Evolutionary conservation across 2,329 filamentous ascomycete genomes (phyloP).

Genomic region (Penicillium hordei): DNA sequence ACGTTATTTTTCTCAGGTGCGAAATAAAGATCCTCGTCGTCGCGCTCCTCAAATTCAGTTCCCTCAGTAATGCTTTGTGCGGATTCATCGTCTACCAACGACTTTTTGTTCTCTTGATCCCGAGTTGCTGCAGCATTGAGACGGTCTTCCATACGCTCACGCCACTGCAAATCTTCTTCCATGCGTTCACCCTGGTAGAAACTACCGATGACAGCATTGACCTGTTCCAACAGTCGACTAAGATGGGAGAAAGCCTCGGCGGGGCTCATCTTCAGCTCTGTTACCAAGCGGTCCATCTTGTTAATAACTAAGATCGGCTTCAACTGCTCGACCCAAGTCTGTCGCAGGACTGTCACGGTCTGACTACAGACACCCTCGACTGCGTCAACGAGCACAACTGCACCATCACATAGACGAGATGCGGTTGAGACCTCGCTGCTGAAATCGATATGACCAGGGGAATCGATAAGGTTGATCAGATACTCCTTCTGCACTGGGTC

Average conservation of each 20-base stretch:
- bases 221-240: constrained; percentile 85
- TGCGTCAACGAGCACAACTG: constrained; percentile 89
- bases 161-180: constrained; percentile 97
- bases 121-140: constrained; percentile 69
- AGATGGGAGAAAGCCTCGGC: constrained; percentile 86
- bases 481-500: constrained; percentile 78
- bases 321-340: constrained; percentile 93
- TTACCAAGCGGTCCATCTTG: constrained; percentile 94
- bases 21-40: constrained; percentile 97
- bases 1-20: constrained; percentile 98
- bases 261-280: constrained; percentile 91
- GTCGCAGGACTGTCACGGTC: constrained; percentile 91
- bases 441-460: constrained; percentile 97
- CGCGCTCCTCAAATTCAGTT: constrained; percentile 76
- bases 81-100: constrained; percentile 45
- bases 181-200: constrained; percentile 98
- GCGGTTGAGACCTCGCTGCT: constrained; percentile 97
- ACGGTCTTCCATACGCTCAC: constrained; percentile 85
- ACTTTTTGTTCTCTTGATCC: constrained; percentile 50
- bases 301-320: constrained; percentile 95
- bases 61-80: constrained; percentile 51
- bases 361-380: constrained; percentile 98
- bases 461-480: constrained; percentile 95
- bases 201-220: constrained; percentile 94
- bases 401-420: constrained; percentile 89